A percentile compares a stretch with the other conserved stretches of the same genome.
These are phyloP conservation scores for Salix brachista DNA, from an alignment of 345 rosid species.

Conservation along the genomic window DNA sequence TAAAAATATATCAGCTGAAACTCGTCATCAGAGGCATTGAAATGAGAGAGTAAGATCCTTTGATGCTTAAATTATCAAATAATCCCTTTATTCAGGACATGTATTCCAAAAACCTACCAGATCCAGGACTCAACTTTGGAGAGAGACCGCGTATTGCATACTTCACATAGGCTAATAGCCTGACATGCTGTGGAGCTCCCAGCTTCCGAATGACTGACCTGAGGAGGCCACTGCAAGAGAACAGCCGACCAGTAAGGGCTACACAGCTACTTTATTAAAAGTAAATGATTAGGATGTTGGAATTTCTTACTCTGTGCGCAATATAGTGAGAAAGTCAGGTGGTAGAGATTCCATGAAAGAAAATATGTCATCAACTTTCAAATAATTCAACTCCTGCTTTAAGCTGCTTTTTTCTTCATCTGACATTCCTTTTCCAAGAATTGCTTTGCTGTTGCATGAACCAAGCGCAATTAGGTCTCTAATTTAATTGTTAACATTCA, in stretches of 20 bases:
- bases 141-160: slow-evolving; percentile 60
- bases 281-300: background rate
- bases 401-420: slow-evolving; percentile 54
- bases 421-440: slow-evolving; percentile 63
- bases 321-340: slow-evolving; percentile 59
- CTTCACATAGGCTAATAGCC: slow-evolving; percentile 67
- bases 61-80: too few relatives aligned
- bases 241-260: background rate
- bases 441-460: slow-evolving; percentile 59
- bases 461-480: background rate
- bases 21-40: background rate
- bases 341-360: slow-evolving; percentile 88
- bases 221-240: slow-evolving; percentile 56
- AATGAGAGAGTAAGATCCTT: background rate
- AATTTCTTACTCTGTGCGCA: slow-evolving; percentile 66
- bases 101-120: slow-evolving; percentile 36
- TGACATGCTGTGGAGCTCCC: slow-evolving; percentile 54
- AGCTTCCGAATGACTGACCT: slow-evolving; percentile 57
- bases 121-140: slow-evolving; percentile 27
- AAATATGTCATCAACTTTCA: slow-evolving; percentile 74
- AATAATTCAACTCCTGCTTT: slow-evolving; percentile 60
- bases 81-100: background rate
- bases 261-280: background rate
- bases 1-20: background rate
- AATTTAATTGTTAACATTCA: background rate